A percentile compares a stretch with the other conserved stretches of the same genome.
phyloP scores from a whole-genome alignment of 2,329 filamentous ascomycete species.

The Daldinia eschscholtzii region DNA sequence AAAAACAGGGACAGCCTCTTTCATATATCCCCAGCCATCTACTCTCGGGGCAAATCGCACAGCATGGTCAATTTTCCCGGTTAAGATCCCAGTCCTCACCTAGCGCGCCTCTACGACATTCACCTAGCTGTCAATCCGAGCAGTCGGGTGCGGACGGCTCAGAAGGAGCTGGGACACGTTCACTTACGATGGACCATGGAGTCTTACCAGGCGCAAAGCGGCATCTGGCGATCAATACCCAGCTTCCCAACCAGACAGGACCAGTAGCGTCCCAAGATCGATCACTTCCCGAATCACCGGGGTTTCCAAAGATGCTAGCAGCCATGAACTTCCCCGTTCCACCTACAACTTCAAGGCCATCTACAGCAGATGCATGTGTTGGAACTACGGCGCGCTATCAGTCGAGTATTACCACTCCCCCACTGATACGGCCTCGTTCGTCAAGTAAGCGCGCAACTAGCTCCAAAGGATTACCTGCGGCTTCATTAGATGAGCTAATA shows the following conservation, averaged over 20 bases:
- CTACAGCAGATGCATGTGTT: conserved; percentile 41
- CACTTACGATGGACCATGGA: background rate
- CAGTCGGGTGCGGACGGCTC: conserved; percentile 45
- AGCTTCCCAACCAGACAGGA: conserved; percentile 27
- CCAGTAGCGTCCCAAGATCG: conserved; percentile 42
- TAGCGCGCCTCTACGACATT: conserved; percentile 6
- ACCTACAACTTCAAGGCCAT: conserved; percentile 44
- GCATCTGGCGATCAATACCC: conserved; percentile 8
- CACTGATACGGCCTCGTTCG: conserved; percentile 39
- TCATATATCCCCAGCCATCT: conserved; percentile 37
- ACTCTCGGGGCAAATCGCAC: conserved; percentile 33
- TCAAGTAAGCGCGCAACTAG: conserved; percentile 44
- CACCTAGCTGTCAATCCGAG: conserved; percentile 7
- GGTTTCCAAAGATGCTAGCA: conserved; percentile 51
- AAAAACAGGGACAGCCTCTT: conserved; percentile 21
- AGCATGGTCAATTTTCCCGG: conserved; percentile 40
- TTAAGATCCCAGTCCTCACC: conserved; percentile 43
- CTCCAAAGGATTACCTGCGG: conserved; percentile 29
- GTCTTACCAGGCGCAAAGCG: background rate
- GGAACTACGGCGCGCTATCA: conserved; percentile 24
- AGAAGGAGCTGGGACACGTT: conserved; percentile 20
- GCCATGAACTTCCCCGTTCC: conserved; percentile 49
- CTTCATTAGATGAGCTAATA: conserved; percentile 46
- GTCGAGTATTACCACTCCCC: conserved; percentile 4
- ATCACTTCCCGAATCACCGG: conserved; percentile 48